These are phyloP conservation scores for Cylindrotheca closterium DNA, from an alignment of 108 stramenopile genomes.

Conservation along the genomic window DNA sequence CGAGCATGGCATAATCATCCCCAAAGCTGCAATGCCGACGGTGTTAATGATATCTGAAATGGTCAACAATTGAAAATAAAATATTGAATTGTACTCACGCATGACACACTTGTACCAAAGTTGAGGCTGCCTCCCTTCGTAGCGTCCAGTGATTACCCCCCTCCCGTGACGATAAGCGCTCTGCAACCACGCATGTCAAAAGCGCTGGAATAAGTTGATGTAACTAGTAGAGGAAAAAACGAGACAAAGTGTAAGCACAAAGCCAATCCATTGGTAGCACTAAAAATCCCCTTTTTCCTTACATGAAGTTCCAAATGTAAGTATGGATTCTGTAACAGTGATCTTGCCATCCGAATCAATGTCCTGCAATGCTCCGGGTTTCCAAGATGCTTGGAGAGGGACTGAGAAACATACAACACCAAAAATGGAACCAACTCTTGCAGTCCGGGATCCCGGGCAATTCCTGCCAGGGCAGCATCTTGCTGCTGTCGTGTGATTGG, in stretches of 20 bases:
- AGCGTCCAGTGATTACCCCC: conserved; percentile 71
- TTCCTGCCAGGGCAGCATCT: conserved; percentile 34
- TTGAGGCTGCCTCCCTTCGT: conserved; percentile 59
- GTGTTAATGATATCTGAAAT: neutral
- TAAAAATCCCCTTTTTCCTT: conserved; percentile 23
- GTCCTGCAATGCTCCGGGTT: conserved; percentile 63
- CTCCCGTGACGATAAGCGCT: conserved; percentile 41
- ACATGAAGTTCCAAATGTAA: conserved; percentile 84
- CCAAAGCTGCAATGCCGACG: conserved; percentile 40
- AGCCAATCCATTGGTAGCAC: neutral
- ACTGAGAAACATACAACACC: conserved; percentile 58
- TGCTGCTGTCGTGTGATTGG: conserved; percentile 40
- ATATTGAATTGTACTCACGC: conserved; percentile 33
- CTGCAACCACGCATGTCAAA: conserved; percentile 79
- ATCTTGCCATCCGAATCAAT: conserved; percentile 59
- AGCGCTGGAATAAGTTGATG: conserved; percentile 82
- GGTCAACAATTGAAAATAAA: neutral
- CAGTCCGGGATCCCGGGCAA: conserved; percentile 60
- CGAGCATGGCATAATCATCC: conserved; percentile 72
- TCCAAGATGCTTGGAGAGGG: conserved; percentile 55
- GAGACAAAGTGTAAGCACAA: conserved; percentile 1
- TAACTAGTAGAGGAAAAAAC: conserved; percentile 22
- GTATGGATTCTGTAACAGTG: conserved; percentile 65
- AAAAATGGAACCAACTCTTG: conserved; percentile 87
- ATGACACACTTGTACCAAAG: conserved; percentile 64